phyloP scores from a whole-genome alignment of 441 rosid genomes.

The Pelargonium cotyledonis region DNA sequence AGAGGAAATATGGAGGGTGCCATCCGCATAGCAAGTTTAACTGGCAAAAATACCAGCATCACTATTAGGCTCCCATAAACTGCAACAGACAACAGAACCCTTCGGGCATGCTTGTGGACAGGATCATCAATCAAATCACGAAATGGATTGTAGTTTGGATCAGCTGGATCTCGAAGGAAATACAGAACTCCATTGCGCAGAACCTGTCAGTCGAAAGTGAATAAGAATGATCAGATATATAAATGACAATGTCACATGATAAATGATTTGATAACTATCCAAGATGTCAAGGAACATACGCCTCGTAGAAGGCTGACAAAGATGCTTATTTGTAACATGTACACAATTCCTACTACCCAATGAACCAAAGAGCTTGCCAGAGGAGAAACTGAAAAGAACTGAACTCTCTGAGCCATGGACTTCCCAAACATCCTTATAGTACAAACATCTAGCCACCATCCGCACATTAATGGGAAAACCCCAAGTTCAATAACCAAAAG shows the following conservation, averaged over 20 bases:
- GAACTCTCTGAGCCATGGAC: conserved; percentile 83
- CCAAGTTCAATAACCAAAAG: conserved; percentile 97
- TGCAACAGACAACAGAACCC: conserved; percentile 83
- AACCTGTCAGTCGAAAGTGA: conserved; percentile 44
- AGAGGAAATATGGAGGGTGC: conserved; percentile 85
- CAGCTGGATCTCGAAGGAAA: conserved; percentile 92
- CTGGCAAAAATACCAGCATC: conserved; percentile 95
- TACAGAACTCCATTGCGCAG: conserved; percentile 83
- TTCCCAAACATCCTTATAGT: conserved; percentile 94
- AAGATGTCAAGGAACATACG: conserved; percentile 42
- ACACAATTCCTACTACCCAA: conserved; percentile 95
- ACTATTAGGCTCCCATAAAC: conserved; percentile 95
- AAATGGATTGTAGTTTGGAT: conserved; percentile 92
- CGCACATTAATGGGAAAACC: conserved; percentile 98
- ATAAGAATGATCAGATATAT: conserved; percentile 12
- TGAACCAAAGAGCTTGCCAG: conserved; percentile 94
- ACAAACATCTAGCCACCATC: conserved; percentile 99
- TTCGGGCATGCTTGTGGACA: conserved; percentile 91
- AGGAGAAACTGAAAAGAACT: conserved; percentile 78
- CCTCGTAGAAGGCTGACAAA: conserved; percentile 98
- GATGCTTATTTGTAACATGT: conserved; percentile 98
- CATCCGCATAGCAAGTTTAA: conserved; percentile 87
- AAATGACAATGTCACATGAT: conserved; percentile 8
- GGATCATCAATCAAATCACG: conserved; percentile 98
- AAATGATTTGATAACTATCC: neutral